Evolutionary conservation across 768 basidiomycete genomes (phyloP).

Genomic region (Gymnopilus dilepis): DNA sequence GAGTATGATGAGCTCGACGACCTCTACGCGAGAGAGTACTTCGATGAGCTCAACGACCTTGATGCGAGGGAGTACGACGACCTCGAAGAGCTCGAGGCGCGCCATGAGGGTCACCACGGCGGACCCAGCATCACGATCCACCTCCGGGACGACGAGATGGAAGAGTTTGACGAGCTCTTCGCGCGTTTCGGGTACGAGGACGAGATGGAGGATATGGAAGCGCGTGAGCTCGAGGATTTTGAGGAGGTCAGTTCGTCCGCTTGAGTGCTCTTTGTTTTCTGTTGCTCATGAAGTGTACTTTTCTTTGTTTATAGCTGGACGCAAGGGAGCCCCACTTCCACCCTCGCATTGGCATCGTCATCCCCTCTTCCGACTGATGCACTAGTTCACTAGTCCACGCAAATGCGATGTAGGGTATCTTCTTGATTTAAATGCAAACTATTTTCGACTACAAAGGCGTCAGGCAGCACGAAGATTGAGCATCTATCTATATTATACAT

Average conservation of each 20-base stretch:
- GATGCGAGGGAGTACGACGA: background rate
- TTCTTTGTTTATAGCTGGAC: background rate
- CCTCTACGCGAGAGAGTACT: no score
- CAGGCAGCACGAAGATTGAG: background rate
- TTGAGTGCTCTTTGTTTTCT: background rate
- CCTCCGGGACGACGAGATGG: background rate
- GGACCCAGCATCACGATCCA: background rate
- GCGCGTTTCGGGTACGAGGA: background rate
- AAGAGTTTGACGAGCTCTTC: background rate
- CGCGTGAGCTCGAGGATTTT: background rate
- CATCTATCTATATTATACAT: background rate
- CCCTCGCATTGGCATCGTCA: slow-evolving; percentile 2
- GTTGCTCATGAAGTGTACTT: background rate
- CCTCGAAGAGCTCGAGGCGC: background rate
- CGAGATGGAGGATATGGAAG: background rate
- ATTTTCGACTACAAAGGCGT: background rate
- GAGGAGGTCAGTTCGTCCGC: background rate
- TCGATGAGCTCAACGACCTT: background rate
- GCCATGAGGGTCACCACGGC: background rate
- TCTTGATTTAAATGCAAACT: background rate
- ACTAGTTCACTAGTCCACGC: background rate
- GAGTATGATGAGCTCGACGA: no score
- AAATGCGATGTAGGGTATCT: background rate
- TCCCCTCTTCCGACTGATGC: background rate
- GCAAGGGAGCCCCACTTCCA: background rate